Conservation (phyloP, 2,329 filamentous ascomycete genomes). For the Hyphodiscus sp. region DNA sequence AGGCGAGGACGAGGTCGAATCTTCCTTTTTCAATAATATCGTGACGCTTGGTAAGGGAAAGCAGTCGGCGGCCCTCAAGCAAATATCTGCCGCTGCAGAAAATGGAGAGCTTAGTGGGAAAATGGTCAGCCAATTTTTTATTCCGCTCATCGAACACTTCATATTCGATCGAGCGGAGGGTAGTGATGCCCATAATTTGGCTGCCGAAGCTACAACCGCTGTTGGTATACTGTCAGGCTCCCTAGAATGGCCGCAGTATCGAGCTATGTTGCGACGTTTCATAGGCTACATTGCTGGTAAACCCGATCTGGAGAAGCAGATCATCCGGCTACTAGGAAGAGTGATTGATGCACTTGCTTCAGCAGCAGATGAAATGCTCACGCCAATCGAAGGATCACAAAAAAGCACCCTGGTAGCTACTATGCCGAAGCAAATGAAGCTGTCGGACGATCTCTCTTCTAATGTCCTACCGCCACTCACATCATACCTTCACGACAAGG, state of each 20-base stretch:
- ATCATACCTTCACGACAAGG: slow-evolving; percentile 87
- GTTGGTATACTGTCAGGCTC: slow-evolving; percentile 69
- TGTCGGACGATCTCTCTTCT: slow-evolving; percentile 64
- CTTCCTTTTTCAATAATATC: slow-evolving; percentile 88
- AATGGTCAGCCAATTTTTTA: slow-evolving; percentile 79
- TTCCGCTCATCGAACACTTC: slow-evolving; percentile 91
- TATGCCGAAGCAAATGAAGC: slow-evolving; percentile 59
- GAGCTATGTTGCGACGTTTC: slow-evolving; percentile 76
- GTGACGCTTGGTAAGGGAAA: slow-evolving; percentile 83
- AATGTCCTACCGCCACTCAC: slow-evolving; percentile 73
- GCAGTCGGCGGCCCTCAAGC: slow-evolving; percentile 74
- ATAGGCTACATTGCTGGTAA: slow-evolving; percentile 75
- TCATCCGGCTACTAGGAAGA: slow-evolving; percentile 74
- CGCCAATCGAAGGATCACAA: slow-evolving; percentile 37
- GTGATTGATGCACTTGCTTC: slow-evolving; percentile 69
- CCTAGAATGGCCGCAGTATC: slow-evolving; percentile 86
- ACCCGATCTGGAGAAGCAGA: slow-evolving; percentile 76
- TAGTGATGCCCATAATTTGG: slow-evolving; percentile 74
- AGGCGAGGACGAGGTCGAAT: slow-evolving; percentile 48
- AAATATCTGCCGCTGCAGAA: slow-evolving; percentile 63
- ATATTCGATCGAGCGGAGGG: slow-evolving; percentile 73
- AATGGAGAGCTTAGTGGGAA: slow-evolving; percentile 61
- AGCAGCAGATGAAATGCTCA: slow-evolving; percentile 36
- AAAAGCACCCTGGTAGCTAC: slow-evolving; percentile 50
- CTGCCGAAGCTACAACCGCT: slow-evolving; percentile 77